phyloP scores from a whole-genome alignment of 2,329 filamentous ascomycete species.

The Pseudopyricularia javanii region DNA sequence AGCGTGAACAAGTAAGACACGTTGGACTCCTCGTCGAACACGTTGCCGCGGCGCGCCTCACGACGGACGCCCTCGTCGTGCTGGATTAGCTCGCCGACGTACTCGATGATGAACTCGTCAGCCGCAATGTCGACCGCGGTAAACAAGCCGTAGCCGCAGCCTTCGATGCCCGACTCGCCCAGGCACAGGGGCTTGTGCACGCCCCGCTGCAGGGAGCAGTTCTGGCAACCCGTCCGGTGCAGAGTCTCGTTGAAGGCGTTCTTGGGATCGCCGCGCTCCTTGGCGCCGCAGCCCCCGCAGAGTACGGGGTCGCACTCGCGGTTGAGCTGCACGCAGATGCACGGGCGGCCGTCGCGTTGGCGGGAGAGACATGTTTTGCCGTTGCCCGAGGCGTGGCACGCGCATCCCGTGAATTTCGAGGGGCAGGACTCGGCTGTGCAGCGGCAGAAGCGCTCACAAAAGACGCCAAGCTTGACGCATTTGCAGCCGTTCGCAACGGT shows the following conservation, averaged over 20 bases:
- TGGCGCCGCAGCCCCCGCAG: conserved; percentile 58
- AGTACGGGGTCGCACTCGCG: conserved; percentile 72
- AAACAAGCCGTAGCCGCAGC: conserved; percentile 65
- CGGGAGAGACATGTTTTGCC: conserved; percentile 47
- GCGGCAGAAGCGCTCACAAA: conserved; percentile 63
- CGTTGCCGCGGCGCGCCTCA: conserved; percentile 46
- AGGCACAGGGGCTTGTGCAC: conserved; percentile 53
- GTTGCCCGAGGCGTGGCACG: conserved; percentile 36
- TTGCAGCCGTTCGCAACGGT: conserved; percentile 41
- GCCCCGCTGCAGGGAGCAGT: conserved; percentile 59
- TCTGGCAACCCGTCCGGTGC: conserved; percentile 52
- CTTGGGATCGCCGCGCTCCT: conserved; percentile 55
- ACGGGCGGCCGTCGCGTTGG: conserved; percentile 43
- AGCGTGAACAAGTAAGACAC: conserved; percentile 54
- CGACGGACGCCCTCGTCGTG: conserved; percentile 58
- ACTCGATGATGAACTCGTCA: conserved; percentile 70
- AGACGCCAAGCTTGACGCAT: conserved; percentile 47
- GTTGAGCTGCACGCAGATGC: conserved; percentile 60
- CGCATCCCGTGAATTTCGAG: conserved; percentile 54
- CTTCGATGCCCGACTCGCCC: conserved; percentile 56
- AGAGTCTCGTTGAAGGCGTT: conserved; percentile 48
- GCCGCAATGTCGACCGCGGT: conserved; percentile 53
- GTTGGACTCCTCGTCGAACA: conserved; percentile 49
- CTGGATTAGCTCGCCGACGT: conserved; percentile 65
- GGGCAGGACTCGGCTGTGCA: conserved; percentile 47